Evolutionary conservation across 2,329 filamentous ascomycete species (phyloP).

Genomic region (Talaromyces sp.): DNA sequence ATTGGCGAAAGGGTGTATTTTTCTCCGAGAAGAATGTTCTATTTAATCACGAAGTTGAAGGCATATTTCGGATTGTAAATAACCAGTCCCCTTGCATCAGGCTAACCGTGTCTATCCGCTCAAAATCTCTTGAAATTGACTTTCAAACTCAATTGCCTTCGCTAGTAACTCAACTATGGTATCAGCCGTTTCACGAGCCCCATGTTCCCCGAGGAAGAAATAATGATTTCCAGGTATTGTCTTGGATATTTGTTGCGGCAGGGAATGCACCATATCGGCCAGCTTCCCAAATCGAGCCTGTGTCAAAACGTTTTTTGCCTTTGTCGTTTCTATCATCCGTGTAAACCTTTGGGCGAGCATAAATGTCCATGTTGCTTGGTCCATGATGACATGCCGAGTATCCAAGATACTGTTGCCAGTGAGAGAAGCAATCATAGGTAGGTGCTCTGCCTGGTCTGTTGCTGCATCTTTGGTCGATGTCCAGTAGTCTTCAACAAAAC

Average conservation of each 20-base stretch:
- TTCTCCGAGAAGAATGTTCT: background rate
- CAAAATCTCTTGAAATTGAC: slow-evolving; percentile 2
- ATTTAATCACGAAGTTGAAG: background rate
- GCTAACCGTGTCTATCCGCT: background rate
- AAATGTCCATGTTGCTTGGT: slow-evolving; percentile 13
- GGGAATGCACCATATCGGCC: slow-evolving; percentile 6
- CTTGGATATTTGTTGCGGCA: slow-evolving; percentile 6
- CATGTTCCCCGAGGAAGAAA: slow-evolving; percentile 18
- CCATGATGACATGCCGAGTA: slow-evolving; percentile 10
- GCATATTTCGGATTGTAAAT: background rate
- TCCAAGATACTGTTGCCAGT: slow-evolving; percentile 9
- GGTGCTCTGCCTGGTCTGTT: slow-evolving; percentile 4
- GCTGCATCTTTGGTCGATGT: slow-evolving; percentile 8
- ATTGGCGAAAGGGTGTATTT: too few relatives aligned
- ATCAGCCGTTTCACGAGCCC: slow-evolving; percentile 13
- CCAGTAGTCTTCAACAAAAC: slow-evolving; percentile 1
- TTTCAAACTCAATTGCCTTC: background rate
- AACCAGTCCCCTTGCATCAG: background rate
- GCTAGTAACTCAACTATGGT: slow-evolving; percentile 5
- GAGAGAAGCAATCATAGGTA: slow-evolving; percentile 11
- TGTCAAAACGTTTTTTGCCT: background rate
- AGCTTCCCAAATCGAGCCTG: slow-evolving; percentile 4
- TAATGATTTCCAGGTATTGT: slow-evolving; percentile 17
- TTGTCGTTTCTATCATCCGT: slow-evolving; percentile 4
- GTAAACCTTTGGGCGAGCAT: slow-evolving; percentile 10